A percentile compares a stretch with the other conserved stretches of the same genome.
These are phyloP conservation scores for Fusarium succisae DNA, from an alignment of 2,329 filamentous ascomycete species.

Conservation along the genomic window DNA sequence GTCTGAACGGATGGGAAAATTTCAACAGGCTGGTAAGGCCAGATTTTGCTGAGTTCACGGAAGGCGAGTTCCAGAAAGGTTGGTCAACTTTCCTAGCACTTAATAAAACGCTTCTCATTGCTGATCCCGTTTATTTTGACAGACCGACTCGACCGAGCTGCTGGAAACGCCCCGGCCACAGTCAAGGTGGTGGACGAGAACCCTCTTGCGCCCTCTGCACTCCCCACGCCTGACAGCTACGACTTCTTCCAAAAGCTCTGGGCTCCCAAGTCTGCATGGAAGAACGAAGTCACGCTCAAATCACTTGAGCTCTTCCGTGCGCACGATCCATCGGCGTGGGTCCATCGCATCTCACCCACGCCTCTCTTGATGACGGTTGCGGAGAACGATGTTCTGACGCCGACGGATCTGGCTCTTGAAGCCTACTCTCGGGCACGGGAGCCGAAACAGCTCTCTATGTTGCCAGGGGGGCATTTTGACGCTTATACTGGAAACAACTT, in stretches of 20 bases:
- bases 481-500: neutral
- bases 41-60: neutral
- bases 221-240: neutral
- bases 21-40: neutral
- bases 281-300: neutral
- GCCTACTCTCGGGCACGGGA: neutral
- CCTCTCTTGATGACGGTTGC: neutral
- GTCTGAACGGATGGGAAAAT: neutral
- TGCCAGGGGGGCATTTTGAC: neutral
- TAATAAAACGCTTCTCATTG: fast-evolving
- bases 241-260: neutral
- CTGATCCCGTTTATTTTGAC: neutral
- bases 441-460: neutral
- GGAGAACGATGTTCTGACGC: neutral
- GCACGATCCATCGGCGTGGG: neutral
- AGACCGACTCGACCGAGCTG: neutral
- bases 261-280: neutral
- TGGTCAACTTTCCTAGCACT: fast-evolving
- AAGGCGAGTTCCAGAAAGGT: neutral
- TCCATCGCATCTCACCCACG: neutral
- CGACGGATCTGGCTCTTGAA: neutral
- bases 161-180: fast-evolving
- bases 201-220: neutral
- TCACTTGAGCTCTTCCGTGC: neutral
- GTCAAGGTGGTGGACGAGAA: neutral